Conservation (phyloP, 1,284 basidiomycete genomes). For the Naganishia liquefaciens region DNA sequence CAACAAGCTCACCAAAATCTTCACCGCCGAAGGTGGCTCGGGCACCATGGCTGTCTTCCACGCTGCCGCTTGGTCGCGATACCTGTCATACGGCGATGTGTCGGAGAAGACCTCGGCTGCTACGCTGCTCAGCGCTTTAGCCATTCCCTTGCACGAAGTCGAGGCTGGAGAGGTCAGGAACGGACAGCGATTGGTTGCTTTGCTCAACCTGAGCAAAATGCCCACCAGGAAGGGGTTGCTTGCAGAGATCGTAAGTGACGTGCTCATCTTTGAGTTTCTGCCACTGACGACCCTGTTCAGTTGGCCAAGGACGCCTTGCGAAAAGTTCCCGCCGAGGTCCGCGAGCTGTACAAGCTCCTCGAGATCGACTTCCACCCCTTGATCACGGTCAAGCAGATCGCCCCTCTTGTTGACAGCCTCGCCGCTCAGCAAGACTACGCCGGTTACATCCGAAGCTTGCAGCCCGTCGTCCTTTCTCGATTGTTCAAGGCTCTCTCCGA, state of each 20-base stretch:
- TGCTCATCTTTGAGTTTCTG: neutral
- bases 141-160: constrained; percentile 78
- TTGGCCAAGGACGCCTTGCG: constrained; percentile 82
- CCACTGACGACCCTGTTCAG: constrained; percentile 50
- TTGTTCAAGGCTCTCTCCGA: constrained; percentile 93
- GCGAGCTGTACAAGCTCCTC: constrained; percentile 83
- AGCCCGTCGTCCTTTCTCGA: constrained; percentile 87
- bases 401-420: constrained; percentile 75
- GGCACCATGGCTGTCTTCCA: constrained; percentile 88
- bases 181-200: constrained; percentile 74
- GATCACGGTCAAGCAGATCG: constrained; percentile 77
- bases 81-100: constrained; percentile 65
- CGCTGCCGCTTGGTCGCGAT: constrained; percentile 92
- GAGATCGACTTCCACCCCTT: constrained; percentile 95
- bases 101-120: constrained; percentile 81
- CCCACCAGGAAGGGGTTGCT: constrained; percentile 85
- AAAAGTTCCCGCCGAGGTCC: constrained; percentile 73
- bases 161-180: constrained; percentile 69
- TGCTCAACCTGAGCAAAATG: constrained; percentile 80
- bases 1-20: constrained; percentile 96
- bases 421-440: constrained; percentile 61
- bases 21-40: constrained; percentile 59
- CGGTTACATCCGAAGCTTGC: constrained; percentile 85
- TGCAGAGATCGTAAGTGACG: constrained; percentile 72
- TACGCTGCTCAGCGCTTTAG: constrained; percentile 88